Conservation (phyloP, 1,284 basidiomycete genomes). For the Ceraceosorus guamensis region DNA sequence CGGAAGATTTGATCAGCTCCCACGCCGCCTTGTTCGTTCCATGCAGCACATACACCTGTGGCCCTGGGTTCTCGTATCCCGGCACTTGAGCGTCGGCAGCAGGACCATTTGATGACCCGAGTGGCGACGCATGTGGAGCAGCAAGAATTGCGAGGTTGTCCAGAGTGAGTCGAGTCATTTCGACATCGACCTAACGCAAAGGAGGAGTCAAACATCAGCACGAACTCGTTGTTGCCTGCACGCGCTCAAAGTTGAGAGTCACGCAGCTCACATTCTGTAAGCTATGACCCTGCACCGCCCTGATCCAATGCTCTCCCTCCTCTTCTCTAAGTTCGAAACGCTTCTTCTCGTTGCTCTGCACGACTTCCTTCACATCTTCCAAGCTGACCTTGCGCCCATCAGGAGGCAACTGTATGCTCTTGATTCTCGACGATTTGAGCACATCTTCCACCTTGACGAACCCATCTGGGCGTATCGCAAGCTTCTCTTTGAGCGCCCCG, state of each 20-base stretch:
- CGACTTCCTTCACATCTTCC: constrained; percentile 26
- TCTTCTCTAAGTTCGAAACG: constrained; percentile 27
- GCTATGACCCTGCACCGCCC: constrained; percentile 91
- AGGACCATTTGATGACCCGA: too few relatives aligned
- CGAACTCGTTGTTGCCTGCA: too few relatives aligned
- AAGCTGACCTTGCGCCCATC: constrained; percentile 12
- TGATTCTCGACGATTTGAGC: constrained; percentile 26
- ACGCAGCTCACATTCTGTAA: constrained; percentile 14
- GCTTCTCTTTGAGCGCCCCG: constrained; percentile 66
- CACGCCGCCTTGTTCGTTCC: constrained; percentile 52
- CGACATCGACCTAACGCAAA: too few relatives aligned
- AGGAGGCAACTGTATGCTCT: constrained; percentile 34
- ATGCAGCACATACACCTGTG: constrained; percentile 20
- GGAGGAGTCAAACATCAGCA: too few relatives aligned
- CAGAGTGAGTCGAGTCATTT: constrained; percentile 11
- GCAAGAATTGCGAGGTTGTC: constrained; percentile 21
- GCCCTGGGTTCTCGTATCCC: neutral
- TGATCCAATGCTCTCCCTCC: constrained; percentile 57
- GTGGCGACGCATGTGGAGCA: neutral
- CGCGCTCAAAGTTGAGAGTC: too few relatives aligned
- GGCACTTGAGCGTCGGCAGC: neutral
- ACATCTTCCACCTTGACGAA: constrained; percentile 64
- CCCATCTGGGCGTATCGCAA: constrained; percentile 70
- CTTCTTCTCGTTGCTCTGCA: constrained; percentile 38
- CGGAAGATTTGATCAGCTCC: constrained; percentile 35